Evolutionary conservation across 768 basidiomycete species (phyloP).

Genomic region (Amyloporia xantha): DNA sequence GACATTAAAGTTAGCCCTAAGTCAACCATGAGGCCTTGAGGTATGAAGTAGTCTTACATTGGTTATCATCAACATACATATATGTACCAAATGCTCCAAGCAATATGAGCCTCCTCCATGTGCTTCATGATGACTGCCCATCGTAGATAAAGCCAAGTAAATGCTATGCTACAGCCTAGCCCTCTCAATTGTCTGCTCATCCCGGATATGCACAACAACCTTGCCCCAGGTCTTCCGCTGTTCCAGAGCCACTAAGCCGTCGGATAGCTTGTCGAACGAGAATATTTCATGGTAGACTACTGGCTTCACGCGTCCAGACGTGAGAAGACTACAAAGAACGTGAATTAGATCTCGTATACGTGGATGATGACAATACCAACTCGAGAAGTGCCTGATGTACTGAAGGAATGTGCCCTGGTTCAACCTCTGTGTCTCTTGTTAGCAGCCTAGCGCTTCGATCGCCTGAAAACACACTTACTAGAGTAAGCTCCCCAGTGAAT

Average conservation of each 20-base stretch:
- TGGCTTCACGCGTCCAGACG: conserved; percentile 57
- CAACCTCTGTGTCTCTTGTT: conserved; percentile 40
- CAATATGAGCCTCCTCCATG: too few relatives aligned
- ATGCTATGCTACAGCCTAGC: conserved; percentile 40
- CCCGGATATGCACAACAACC: conserved; percentile 59
- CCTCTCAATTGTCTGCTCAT: conserved; percentile 24
- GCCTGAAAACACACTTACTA: conserved; percentile 39
- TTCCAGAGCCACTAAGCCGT: conserved; percentile 73
- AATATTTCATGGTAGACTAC: conserved; percentile 66
- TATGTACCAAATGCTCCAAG: too few relatives aligned
- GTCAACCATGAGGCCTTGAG: too few relatives aligned
- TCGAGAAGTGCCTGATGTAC: conserved; percentile 72
- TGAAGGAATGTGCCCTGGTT: conserved; percentile 51
- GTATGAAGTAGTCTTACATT: too few relatives aligned
- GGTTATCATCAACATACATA: too few relatives aligned
- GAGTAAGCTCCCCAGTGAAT: conserved; percentile 83
- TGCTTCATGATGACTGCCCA: too few relatives aligned
- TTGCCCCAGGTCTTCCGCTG: conserved; percentile 91
- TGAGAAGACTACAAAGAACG: conserved; percentile 49
- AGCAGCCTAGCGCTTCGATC: too few relatives aligned
- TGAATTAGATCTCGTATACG: neutral
- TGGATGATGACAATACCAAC: conserved; percentile 28
- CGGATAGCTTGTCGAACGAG: conserved; percentile 56
- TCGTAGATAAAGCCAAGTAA: too few relatives aligned
- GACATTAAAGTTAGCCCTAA: neutral